Evolutionary conservation across 768 basidiomycete species (phyloP), one percentile per base, ranked within the genome.

Genomic region (Kockovaella imperatae): DNA sequence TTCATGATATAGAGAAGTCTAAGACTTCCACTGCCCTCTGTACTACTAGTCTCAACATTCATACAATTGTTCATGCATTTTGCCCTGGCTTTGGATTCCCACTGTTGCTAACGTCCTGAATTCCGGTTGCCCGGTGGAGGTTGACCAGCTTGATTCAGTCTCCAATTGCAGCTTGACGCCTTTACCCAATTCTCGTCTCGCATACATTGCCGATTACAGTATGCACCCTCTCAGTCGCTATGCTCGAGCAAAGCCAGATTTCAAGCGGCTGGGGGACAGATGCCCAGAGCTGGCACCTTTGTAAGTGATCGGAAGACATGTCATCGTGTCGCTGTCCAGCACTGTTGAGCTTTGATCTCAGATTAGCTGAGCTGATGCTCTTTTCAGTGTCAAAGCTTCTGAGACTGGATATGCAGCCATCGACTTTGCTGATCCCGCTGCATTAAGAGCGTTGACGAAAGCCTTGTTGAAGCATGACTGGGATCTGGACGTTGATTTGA

Each of bases 391-490:
- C 1, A 56, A 42, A 20, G 26, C 53, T 5, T 48, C 47, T 1
- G 52, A 51, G 3, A 58, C 13, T 21, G 62, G 35, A n/a, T 56
- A 49, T 54, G 67, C 71, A 2, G 77, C 76, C 0, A 83, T 95
- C 49, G 79, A 95, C 66, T 96, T 89, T 65, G 78, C 82, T 59
- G 75, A 84, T 61, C 76, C 79, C n/a, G 65, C 65, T 1, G 80
- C 85, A 3, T 82, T 86, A 67, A 77, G 91, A 61, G 76, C 79
- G 35, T 73, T 95, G 56, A 93, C 91, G 2, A 76, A 83, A 58
- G 85, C 85, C 0, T 75, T 96, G 20, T 75, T 93, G 25, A 73
- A 76, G 53, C 76, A 81, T 24, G 87, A 91, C 71, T 93, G 89
- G 62, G 70, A 74, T 1, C 60, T 93, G 28, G 72, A 72, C 26